Percentiles rank a stretch among this genome's conserved stretches.
These are phyloP conservation scores for Amanita molliuscula DNA, from an alignment of 768 basidiomycete species.

Conservation along the genomic window DNA sequence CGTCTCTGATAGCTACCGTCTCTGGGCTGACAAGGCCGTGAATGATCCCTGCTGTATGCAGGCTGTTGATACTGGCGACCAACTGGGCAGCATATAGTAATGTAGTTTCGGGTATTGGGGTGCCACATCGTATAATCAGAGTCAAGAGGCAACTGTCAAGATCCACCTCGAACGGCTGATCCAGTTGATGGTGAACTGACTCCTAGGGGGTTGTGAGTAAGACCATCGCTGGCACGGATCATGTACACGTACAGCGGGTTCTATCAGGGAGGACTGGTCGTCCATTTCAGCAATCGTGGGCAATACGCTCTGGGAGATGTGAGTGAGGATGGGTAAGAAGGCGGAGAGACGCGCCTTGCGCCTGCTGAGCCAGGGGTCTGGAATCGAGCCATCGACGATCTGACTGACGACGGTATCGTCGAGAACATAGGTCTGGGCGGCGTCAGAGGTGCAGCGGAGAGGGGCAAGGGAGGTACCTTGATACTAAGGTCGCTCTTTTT, in stretches of 20 bases:
- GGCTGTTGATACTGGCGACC: conserved; percentile 25
- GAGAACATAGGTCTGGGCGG: not conserved
- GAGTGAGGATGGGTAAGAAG: too few relatives aligned
- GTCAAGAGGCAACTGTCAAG: conserved; percentile 1
- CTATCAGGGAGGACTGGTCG: not conserved
- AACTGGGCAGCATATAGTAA: conserved; percentile 7
- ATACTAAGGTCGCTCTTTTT: conserved; percentile 6
- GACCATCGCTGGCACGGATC: not conserved
- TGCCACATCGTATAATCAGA: not conserved
- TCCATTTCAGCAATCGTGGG: conserved; percentile 3
- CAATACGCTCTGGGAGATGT: not conserved
- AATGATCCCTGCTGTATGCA: conserved; percentile 36
- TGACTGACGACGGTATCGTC: conserved; percentile 3
- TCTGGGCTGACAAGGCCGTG: conserved; percentile 37
- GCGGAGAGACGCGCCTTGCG: not conserved
- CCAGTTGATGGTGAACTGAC: not conserved
- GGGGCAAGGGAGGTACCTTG: not conserved
- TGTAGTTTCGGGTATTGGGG: not conserved
- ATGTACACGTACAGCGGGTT: too few relatives aligned
- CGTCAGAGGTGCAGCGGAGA: not conserved
- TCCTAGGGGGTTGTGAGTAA: not conserved
- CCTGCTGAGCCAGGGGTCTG: not conserved
- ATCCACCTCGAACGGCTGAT: not conserved
- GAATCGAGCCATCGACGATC: not conserved
- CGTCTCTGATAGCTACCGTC: conserved; percentile 29